Base-by-base conservation (phyloP, 2,329 filamentous ascomycete species). In the Hirsutella thompsonii region DNA sequence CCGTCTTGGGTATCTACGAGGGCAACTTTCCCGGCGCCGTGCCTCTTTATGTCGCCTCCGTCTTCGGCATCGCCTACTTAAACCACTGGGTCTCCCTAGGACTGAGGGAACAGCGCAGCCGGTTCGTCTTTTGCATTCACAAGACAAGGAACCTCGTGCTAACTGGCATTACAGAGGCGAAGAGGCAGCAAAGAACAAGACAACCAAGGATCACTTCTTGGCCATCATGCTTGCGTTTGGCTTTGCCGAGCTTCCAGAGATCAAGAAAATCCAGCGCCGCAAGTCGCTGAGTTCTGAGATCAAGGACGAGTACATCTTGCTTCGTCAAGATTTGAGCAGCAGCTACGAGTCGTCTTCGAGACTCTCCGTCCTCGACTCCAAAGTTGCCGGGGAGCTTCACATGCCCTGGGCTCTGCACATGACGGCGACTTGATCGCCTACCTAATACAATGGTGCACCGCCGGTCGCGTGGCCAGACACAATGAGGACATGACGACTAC, bases 251-350 rank as follows among this genome's bases (percentile, higher is more conserved):
- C 38, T 39, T 8, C 26, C 29, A 13, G 38, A 34, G 3, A 21
- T 39, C 30, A 39, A 39, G 38, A 11, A 19, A 16, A 39, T 34
- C 10, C 30, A 35, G 16, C 29, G 38, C 19, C 38, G 29, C 9
- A 33, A 14, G 20, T 39, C 38, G 13, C 30, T 39, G 18, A 34
- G 38, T n/a, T 29, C 30, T 18, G 38, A 39, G 5, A 35, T 39
- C 20, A 35, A 20, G 28, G 38, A 39, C 30, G 38, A 39, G 20
- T 39, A 39, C 30, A 39, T 39, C 38, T 5, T 14, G 16, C 38
- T 19, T 13, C 38, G 30, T 3, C 38, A 23, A 20, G 20, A 18
- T 10, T 21, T 14, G 29, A 21, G 30, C n/a, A 18, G 11, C n/a
- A 16, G 14, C 32, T 8, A 16, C 13, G 21, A 26, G 14, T 11